These are phyloP conservation scores for Xylaria sp. DNA, from an alignment of 2,329 filamentous ascomycete genomes.

Conservation along the genomic window DNA sequence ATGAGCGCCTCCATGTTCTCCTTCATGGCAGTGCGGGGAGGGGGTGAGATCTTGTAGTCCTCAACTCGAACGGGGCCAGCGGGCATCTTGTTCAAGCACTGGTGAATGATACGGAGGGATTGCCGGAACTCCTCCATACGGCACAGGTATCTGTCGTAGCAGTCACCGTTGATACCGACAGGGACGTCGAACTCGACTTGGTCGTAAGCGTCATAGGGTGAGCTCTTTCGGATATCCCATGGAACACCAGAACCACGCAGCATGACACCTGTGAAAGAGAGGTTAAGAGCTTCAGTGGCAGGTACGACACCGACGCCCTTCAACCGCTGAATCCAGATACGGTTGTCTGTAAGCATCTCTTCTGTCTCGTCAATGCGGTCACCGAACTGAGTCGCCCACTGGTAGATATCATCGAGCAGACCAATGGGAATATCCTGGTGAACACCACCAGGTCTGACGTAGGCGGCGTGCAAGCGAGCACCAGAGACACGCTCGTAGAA, in stretches of 20 bases:
- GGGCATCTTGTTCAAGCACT: slow-evolving; percentile 99
- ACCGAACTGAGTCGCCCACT: slow-evolving; percentile 98
- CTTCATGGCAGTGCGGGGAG: slow-evolving; percentile 97
- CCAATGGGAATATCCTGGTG: slow-evolving; percentile 91
- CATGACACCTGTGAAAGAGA: slow-evolving; percentile 96
- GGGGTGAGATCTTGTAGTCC: slow-evolving; percentile 97
- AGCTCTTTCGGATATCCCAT: slow-evolving; percentile 93
- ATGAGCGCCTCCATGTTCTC: slow-evolving; percentile 99
- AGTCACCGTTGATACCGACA: slow-evolving; percentile 94
- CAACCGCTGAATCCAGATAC: slow-evolving; percentile 95
- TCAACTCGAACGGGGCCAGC: slow-evolving; percentile 89
- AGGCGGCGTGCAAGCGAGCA: slow-evolving; percentile 93
- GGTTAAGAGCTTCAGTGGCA: slow-evolving; percentile 91
- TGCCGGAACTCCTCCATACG: slow-evolving; percentile 99
- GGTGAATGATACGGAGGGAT: slow-evolving; percentile 95
- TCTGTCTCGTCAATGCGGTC: slow-evolving; percentile 99
- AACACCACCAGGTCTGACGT: slow-evolving; percentile 93
- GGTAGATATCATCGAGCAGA: slow-evolving; percentile 96
- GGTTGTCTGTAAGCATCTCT: slow-evolving; percentile 97
- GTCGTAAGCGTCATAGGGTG: slow-evolving; percentile 96
- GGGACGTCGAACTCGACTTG: slow-evolving; percentile 98
- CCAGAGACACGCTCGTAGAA: slow-evolving; percentile 99
- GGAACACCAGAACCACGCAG: slow-evolving; percentile 92
- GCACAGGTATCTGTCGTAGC: slow-evolving; percentile 98
- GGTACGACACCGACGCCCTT: slow-evolving; percentile 87